Conservation (phyloP, 345 rosid genomes). For the Eucalyptus leucophloia region DNA sequence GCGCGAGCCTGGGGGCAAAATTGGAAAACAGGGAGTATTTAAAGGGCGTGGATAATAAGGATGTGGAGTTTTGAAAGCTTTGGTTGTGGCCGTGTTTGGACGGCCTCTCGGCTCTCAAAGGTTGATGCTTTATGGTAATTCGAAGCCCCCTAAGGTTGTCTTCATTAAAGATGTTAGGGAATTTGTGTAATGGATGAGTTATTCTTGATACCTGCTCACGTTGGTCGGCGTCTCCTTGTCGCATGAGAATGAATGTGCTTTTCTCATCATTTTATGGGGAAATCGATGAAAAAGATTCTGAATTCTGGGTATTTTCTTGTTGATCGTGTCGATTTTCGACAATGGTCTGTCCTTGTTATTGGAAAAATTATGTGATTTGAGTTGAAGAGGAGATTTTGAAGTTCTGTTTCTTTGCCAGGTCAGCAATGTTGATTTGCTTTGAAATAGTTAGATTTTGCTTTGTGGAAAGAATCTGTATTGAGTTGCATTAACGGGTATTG, state of each 20-base stretch:
- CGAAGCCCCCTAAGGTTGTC: background rate
- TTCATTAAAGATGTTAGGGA: accelerated
- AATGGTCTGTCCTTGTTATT: background rate
- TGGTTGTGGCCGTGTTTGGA: background rate
- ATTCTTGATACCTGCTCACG: accelerated
- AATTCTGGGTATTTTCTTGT: background rate
- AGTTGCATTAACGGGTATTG: background rate
- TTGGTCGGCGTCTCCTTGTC: background rate
- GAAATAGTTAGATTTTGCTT: background rate
- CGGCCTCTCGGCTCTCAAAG: background rate
- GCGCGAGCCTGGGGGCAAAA: constrained; percentile 43
- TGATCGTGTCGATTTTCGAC: background rate
- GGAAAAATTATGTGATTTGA: background rate
- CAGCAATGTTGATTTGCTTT: background rate
- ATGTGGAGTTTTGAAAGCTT: constrained; percentile 37
- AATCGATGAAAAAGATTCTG: background rate
- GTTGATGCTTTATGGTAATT: background rate
- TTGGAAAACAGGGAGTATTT: constrained; percentile 59
- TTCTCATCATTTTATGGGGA: background rate
- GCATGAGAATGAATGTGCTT: background rate
- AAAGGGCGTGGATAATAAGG: constrained; percentile 17
- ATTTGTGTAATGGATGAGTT: background rate
- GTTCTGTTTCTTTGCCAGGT: background rate
- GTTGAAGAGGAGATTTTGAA: background rate
- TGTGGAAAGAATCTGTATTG: background rate